Evolutionary conservation across 2,329 filamentous ascomycete genomes (phyloP), one percentile per base, ranked within the genome.

Genomic region (Botrytis sinoallii): DNA sequence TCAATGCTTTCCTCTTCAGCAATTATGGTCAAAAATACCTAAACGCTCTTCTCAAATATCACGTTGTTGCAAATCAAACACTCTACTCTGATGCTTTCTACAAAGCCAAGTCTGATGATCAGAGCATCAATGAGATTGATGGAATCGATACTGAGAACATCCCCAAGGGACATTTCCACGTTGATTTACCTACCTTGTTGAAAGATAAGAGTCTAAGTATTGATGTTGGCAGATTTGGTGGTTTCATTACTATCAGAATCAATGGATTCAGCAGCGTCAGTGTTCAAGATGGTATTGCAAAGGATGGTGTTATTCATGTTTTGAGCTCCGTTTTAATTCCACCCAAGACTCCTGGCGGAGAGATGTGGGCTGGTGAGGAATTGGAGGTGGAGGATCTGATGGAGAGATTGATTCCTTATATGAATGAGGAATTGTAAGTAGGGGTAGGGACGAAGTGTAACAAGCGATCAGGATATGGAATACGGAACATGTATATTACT

Each of bases 81-180:
- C 84, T 97, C 0, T 98, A 97, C 85, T 93, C 91, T 9, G 95
- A 97, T 80, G 92, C 91, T 8, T 93, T 91, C 80, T 96, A 94
- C 84, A 86, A 86, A 67, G 79, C 83, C 14, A 84, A 84, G 35
- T 74, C 79, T 18, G 48, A 66, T 12, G 75, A 69, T 18, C 10
- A 38, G 20, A 42, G 77, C 8, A 70, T 76, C 18, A 75, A 79
- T 25, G 77, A 78, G n/a, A 74, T 72, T 9, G 75, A 78, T n/a
- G 77, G 77, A 20, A 70, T 75, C 25, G 74, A 78, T 14, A 75
- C 76, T 0, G 78, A 78, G 4, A 81, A 79, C n/a, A 78, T 81
- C 0, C 77, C 79, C 1, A 78, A 81, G 60, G 79, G 78, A 20
- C 42, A 73, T 32, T 89, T 86, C 81, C 90, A 91, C 80, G 84